A percentile compares a stretch with the other conserved stretches of the same genome.
phyloP scores from a whole-genome alignment of 495 filamentous ascomycete genomes.

The Mycothermus thermophilus region DNA sequence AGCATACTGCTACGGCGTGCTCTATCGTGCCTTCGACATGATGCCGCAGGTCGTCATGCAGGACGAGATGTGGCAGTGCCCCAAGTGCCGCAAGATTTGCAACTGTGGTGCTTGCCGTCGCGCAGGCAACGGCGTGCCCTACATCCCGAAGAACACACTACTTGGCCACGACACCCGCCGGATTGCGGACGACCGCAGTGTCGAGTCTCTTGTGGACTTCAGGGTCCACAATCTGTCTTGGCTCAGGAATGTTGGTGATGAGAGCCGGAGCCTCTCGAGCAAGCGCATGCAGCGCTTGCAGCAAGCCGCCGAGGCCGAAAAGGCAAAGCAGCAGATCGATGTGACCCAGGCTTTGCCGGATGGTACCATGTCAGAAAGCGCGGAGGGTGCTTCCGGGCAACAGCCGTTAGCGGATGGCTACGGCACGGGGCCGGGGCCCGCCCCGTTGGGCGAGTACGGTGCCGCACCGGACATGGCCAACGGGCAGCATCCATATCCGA shows the following conservation, averaged over 20 bases:
- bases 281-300: constrained; percentile 37
- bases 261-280: constrained; percentile 34
- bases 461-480: background rate
- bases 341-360: constrained; percentile 12
- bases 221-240: constrained; percentile 66
- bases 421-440: constrained; percentile 7
- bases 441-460: constrained; percentile 4
- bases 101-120: constrained; percentile 65
- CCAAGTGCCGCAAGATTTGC: constrained; percentile 70
- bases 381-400: constrained; percentile 17
- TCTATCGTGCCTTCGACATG: constrained; percentile 81
- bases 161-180: constrained; percentile 81
- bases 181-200: constrained; percentile 76
- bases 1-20: constrained; percentile 73
- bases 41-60: constrained; percentile 70
- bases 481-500: constrained; percentile 1
- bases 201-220: constrained; percentile 78
- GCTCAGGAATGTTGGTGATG: constrained; percentile 43
- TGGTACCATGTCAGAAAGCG: constrained; percentile 17
- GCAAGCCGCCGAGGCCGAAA: constrained; percentile 39
- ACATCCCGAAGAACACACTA: constrained; percentile 67
- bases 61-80: constrained; percentile 69
- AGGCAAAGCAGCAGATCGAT: constrained; percentile 29
- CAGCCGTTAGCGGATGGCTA: constrained; percentile 20
- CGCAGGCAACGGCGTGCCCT: constrained; percentile 37